These are phyloP conservation scores for Asterochloris sp. DNA, from an alignment of 139 green algal species.

Conservation along the genomic window DNA sequence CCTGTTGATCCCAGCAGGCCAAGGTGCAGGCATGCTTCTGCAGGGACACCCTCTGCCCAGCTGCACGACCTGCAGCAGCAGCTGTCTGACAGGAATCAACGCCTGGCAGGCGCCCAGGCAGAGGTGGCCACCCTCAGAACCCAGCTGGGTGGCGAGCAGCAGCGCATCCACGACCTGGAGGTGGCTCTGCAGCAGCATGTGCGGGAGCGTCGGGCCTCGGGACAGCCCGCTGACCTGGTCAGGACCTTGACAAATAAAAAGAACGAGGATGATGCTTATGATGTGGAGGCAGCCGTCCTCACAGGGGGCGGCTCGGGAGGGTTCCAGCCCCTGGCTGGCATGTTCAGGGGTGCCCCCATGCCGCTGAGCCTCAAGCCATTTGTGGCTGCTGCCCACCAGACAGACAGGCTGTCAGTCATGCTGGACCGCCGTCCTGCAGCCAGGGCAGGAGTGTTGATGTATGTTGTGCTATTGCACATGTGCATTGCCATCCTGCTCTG, in stretches of 20 bases:
- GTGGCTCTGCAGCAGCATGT: conserved; percentile 20
- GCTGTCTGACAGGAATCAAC: conserved; percentile 11
- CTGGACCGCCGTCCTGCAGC: conserved; percentile 34
- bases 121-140: conserved; percentile 18
- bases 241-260: conserved; percentile 37
- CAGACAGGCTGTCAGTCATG: conserved; percentile 32
- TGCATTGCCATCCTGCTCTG: conserved; percentile 24
- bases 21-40: conserved; percentile 10
- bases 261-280: conserved; percentile 41
- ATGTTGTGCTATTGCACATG: conserved; percentile 43
- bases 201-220: not conserved
- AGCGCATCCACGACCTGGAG: conserved; percentile 34
- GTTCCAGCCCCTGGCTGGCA: conserved; percentile 46
- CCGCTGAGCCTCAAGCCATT: conserved; percentile 21
- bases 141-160: conserved; percentile 36
- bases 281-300: conserved; percentile 45
- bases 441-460: conserved; percentile 26
- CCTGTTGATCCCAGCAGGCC: conserved; percentile 2
- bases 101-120: not conserved
- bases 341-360: conserved; percentile 30
- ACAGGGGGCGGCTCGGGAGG: conserved; percentile 26
- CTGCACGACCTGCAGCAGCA: conserved; percentile 27
- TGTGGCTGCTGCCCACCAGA: conserved; percentile 24
- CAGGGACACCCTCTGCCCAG: conserved; percentile 6
- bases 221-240: not conserved